These are phyloP conservation scores for Sclerotinia minor DNA, from an alignment of 2,329 filamentous ascomycete genomes.

Conservation along the genomic window DNA sequence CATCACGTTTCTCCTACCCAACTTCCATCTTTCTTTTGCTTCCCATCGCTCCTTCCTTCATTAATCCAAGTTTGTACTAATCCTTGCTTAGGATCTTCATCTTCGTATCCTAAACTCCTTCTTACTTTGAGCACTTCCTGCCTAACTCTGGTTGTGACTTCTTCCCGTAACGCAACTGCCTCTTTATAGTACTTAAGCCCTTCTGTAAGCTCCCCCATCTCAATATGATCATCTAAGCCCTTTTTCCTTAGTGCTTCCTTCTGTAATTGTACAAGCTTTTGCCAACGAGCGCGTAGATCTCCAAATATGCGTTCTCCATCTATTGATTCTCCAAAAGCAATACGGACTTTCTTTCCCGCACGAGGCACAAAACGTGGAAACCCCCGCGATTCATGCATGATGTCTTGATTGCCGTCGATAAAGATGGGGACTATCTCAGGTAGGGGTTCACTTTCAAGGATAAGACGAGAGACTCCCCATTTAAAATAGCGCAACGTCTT, in stretches of 20 bases:
- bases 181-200: conserved; percentile 69
- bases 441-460: conserved; percentile 83
- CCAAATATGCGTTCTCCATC: conserved; percentile 75
- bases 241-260: conserved; percentile 45
- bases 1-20: conserved; percentile 28
- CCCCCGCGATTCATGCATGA: conserved; percentile 81
- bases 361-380: conserved; percentile 83
- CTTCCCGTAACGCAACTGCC: conserved; percentile 72
- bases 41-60: conserved; percentile 35
- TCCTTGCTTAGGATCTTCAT: conserved; percentile 75
- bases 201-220: conserved; percentile 62
- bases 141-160: conserved; percentile 76
- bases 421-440: conserved; percentile 93
- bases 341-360: conserved; percentile 64
- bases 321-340: conserved; percentile 78
- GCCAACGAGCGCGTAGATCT: conserved; percentile 74
- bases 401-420: conserved; percentile 81
- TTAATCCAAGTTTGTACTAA: conserved; percentile 78
- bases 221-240: conserved; percentile 40
- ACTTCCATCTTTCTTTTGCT: conserved; percentile 30
- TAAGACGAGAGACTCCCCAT: conserved; percentile 90
- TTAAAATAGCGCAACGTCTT: conserved; percentile 93
- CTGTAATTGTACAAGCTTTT: conserved; percentile 59
- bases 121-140: conserved; percentile 79
- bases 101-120: conserved; percentile 64